Evolutionary conservation across 2,329 filamentous ascomycete genomes (phyloP).

Genomic region (Cytospora paraplurivora): DNA sequence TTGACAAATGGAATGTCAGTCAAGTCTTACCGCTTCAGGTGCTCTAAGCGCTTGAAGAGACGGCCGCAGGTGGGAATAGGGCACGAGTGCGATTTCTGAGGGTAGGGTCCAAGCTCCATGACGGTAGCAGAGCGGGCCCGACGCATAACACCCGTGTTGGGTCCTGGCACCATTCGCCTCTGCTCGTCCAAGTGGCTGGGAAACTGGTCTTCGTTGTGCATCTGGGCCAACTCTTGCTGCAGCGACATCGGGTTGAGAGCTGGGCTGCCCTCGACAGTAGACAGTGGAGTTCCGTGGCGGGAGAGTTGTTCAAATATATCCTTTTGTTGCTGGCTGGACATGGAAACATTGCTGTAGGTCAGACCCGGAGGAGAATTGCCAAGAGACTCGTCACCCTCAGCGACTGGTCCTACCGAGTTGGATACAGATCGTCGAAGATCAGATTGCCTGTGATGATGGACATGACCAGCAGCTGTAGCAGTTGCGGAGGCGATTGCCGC

Average conservation of each 20-base stretch:
- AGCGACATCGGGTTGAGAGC: slow-evolving; percentile 70
- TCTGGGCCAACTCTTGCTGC: slow-evolving; percentile 69
- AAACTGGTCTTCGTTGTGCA: slow-evolving; percentile 64
- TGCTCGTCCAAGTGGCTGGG: slow-evolving; percentile 62
- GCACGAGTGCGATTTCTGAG: slow-evolving; percentile 97
- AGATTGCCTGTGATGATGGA: slow-evolving; percentile 72
- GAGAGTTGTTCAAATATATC: slow-evolving; percentile 77
- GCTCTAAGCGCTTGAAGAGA: slow-evolving; percentile 98
- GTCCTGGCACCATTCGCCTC: slow-evolving; percentile 69
- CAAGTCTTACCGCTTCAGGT: slow-evolving; percentile 89
- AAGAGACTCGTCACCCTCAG: slow-evolving; percentile 76
- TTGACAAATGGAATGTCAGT: slow-evolving; percentile 45
- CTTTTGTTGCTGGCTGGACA: slow-evolving; percentile 71
- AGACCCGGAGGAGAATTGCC: slow-evolving; percentile 79
- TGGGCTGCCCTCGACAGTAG: slow-evolving; percentile 80
- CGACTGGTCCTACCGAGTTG: slow-evolving; percentile 77
- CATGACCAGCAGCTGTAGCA: slow-evolving; percentile 47
- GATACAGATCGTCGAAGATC: slow-evolving; percentile 92
- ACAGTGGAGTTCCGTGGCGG: slow-evolving; percentile 85
- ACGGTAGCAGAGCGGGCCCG: slow-evolving; percentile 92
- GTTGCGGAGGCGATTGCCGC: slow-evolving; percentile 68
- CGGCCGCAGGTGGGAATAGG: slow-evolving; percentile 98
- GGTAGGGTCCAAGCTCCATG: slow-evolving; percentile 95
- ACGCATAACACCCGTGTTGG: slow-evolving; percentile 74
- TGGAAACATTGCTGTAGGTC: slow-evolving; percentile 69